These are phyloP conservation scores for Xerocomellus dryophilus DNA, from an alignment of 768 basidiomycete genomes.

Conservation along the genomic window DNA sequence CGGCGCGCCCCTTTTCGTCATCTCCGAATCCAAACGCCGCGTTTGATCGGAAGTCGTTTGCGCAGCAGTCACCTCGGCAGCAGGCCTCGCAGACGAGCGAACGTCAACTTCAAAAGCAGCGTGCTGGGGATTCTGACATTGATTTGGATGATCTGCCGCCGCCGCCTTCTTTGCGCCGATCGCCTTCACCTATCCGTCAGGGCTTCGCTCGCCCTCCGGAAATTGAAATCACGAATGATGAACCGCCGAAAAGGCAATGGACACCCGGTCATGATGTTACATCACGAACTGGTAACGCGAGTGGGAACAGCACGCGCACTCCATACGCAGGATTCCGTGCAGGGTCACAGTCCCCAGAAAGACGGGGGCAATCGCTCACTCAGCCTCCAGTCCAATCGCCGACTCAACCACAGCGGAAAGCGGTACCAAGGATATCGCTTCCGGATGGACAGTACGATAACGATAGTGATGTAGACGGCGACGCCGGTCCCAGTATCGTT, in stretches of 20 bases:
- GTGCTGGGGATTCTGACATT: conserved; percentile 23
- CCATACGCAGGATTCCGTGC: conserved; percentile 4
- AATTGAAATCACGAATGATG: conserved; percentile 31
- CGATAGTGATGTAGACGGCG: not conserved
- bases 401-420: conserved; percentile 22
- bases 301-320: conserved; percentile 6
- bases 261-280: conserved; percentile 20
- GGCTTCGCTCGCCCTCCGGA: conserved; percentile 18
- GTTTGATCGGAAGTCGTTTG: conserved; percentile 22
- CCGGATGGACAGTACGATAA: conserved; percentile 18
- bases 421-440: conserved; percentile 45
- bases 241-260: conserved; percentile 30
- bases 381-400: conserved; percentile 3
- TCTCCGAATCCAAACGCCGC: conserved; percentile 17
- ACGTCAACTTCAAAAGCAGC: conserved; percentile 27
- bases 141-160: conserved; percentile 44
- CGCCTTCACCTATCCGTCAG: conserved; percentile 30
- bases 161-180: conserved; percentile 40
- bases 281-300: conserved; percentile 11
- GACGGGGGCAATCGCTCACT: conserved; percentile 4
- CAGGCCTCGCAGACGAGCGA: conserved; percentile 21
- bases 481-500: conserved; percentile 28
- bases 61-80: conserved; percentile 15
- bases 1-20: conserved; percentile 13
- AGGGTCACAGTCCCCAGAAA: conserved; percentile 18